Evolutionary conservation across 768 basidiomycete species (phyloP), one percentile per base, ranked within the genome.

Genomic region (Boletus sp.): DNA sequence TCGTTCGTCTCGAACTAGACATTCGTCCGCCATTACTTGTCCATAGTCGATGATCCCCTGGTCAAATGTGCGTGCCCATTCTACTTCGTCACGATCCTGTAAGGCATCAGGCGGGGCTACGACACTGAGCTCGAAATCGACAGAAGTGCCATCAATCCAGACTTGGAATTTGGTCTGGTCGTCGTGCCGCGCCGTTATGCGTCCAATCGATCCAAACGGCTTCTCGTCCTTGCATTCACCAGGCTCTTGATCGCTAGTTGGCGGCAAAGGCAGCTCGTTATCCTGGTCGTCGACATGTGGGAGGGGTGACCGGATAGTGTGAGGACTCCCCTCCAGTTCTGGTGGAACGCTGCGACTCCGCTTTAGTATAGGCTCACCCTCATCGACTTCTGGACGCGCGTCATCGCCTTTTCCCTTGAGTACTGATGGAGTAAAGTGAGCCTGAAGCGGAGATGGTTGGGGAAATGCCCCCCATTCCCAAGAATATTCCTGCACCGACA

Each of bases 391-490:
- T 6, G 46, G 52, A 39, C 41, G 52, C 14, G n/a, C 32, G 29
- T 56, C 53, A 29, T 68, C 61, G 28, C 36, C 47, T 18, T 63
- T 70, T 7, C 54, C 58, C 48, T 58, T 70, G 40, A 58, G 46
- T 1, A 45, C 14, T 1, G 66, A 54, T 35, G 61, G 46, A 14
- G 63, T 47, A 64, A 87, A 86, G 11, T 80, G 75, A 0, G 80
- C 60, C 52, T 80, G 80, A 63, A 84, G 72, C 1, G 89, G 88
- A 4, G 90, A 90, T 24, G 84, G 87, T 60, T 86, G 88, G 30
- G 92, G 94, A 65, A 95, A 91, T 18, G 82, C 85, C 29, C 92
- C 93, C 93, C 94, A 95, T 63, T 95, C 94, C 94, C 94, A 95
- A 7, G 90, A 89, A 64, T 94, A 94, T 66, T 91, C 88, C 54